Conservation (phyloP, 1,139 yeast species). For the Hemisphaericaspora lyxosophila region DNA sequence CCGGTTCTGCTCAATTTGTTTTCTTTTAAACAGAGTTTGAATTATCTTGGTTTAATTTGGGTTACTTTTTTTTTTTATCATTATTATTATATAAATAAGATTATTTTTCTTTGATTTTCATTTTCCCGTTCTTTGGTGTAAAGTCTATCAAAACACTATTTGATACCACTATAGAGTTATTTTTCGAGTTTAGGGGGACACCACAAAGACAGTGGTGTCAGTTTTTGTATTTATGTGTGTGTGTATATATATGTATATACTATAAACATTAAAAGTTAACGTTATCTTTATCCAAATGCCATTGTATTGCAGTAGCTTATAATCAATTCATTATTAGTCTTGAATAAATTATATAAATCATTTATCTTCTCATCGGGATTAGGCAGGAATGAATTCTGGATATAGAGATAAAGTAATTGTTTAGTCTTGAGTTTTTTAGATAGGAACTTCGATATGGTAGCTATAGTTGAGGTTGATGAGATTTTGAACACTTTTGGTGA, state of each 20-base stretch:
- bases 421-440: constrained; percentile 37
- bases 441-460: constrained; percentile 46
- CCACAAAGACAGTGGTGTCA: too few relatives aligned
- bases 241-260: not conserved
- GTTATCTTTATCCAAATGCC: constrained; percentile 50
- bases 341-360: constrained; percentile 44
- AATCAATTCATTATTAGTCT: constrained; percentile 50
- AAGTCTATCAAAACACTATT: not conserved
- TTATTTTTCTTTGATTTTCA: not conserved
- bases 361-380: constrained; percentile 58
- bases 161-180: too few relatives aligned
- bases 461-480: constrained; percentile 45
- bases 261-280: not conserved
- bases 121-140: not conserved
- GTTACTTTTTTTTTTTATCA: not conserved
- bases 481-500: constrained; percentile 52
- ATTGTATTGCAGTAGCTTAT: constrained; percentile 55
- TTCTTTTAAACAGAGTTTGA: constrained; percentile 31
- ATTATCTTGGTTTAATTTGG: not conserved
- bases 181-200: too few relatives aligned
- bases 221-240: not conserved
- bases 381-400: constrained; percentile 62
- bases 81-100: not conserved
- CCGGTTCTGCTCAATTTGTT: constrained; percentile 69
- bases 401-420: constrained; percentile 36